Percentiles rank a stretch among this genome's conserved stretches.
phyloP scores from a whole-genome alignment of 352 stramenopile genomes.

The Globisporangium takayamanum region DNA sequence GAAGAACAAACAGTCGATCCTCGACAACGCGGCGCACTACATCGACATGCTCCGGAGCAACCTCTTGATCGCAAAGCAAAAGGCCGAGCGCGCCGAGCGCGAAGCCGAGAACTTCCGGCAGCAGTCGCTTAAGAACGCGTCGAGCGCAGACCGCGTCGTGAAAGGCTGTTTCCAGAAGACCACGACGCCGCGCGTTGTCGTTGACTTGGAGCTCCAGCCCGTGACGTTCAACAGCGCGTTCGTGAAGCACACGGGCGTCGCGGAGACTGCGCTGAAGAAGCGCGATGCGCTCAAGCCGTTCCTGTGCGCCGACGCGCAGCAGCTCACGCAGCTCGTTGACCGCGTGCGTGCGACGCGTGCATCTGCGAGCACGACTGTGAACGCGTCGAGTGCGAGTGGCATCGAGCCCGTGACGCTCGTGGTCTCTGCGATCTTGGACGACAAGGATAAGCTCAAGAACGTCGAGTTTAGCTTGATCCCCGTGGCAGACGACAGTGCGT shows the following conservation, averaged over 20 bases:
- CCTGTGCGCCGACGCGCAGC: conserved; percentile 35
- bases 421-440: conserved; percentile 41
- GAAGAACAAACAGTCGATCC: conserved; percentile 76
- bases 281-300: conserved; percentile 46
- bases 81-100: conserved; percentile 46
- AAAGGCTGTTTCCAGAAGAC: conserved; percentile 54
- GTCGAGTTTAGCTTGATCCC: conserved; percentile 65
- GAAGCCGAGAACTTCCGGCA: conserved; percentile 46
- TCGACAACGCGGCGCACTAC: conserved; percentile 68
- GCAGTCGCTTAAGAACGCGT: conserved; percentile 17
- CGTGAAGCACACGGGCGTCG: conserved; percentile 35
- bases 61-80: conserved; percentile 51
- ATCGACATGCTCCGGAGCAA: conserved; percentile 62
- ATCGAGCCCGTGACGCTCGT: conserved; percentile 34
- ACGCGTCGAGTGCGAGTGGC: conserved; percentile 19
- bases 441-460: conserved; percentile 38
- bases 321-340: conserved; percentile 41
- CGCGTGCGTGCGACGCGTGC: conserved; percentile 37
- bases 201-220: conserved; percentile 51
- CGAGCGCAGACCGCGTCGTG: conserved; percentile 24
- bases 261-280: conserved; percentile 44
- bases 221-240: conserved; percentile 63
- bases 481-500: conserved; percentile 1
- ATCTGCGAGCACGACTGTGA: conserved; percentile 33
- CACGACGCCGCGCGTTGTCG: conserved; percentile 46